Conservation (phyloP, 352 stramenopile genomes). For the Phytophthora pluvialis region DNA sequence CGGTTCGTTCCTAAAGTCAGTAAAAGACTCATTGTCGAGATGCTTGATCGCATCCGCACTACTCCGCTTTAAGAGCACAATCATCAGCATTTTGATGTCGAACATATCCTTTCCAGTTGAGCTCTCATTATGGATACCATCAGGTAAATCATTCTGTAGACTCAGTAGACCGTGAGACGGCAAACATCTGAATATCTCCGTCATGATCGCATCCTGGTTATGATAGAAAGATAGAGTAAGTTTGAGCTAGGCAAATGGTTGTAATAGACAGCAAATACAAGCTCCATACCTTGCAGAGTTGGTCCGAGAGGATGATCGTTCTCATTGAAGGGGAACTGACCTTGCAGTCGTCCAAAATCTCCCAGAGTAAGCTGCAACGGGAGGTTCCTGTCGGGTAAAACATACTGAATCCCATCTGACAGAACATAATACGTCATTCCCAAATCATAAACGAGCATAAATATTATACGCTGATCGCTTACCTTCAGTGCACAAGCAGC, state of each 20-base stretch:
- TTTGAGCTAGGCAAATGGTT: background rate
- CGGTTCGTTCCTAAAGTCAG: slow-evolving; percentile 18
- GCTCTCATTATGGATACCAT: slow-evolving; percentile 5
- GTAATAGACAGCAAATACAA: background rate
- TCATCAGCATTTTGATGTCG: slow-evolving; percentile 31
- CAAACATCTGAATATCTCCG: slow-evolving; percentile 32
- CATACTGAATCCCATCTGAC: slow-evolving; percentile 52
- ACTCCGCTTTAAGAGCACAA: slow-evolving; percentile 30
- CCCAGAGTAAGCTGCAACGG: slow-evolving; percentile 25
- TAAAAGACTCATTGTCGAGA: slow-evolving; percentile 28
- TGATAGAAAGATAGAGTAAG: slow-evolving; percentile 4
- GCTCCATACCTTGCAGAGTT: slow-evolving; percentile 29
- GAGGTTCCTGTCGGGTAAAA: slow-evolving; percentile 48
- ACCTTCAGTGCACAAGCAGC: slow-evolving; percentile 56
- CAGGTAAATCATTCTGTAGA: background rate
- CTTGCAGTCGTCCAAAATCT: slow-evolving; percentile 27
- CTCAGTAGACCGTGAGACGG: slow-evolving; percentile 10
- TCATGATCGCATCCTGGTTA: slow-evolving; percentile 35
- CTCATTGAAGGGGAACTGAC: slow-evolving; percentile 23
- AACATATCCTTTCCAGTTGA: slow-evolving; percentile 5
- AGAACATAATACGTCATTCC: background rate
- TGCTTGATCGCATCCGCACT: slow-evolving; percentile 28
- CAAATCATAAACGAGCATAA: background rate
- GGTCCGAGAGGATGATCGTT: slow-evolving; percentile 32
- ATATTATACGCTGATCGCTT: background rate